Conservation (phyloP, 2,329 filamentous ascomycete species). For the Acrocalymma vagum region DNA sequence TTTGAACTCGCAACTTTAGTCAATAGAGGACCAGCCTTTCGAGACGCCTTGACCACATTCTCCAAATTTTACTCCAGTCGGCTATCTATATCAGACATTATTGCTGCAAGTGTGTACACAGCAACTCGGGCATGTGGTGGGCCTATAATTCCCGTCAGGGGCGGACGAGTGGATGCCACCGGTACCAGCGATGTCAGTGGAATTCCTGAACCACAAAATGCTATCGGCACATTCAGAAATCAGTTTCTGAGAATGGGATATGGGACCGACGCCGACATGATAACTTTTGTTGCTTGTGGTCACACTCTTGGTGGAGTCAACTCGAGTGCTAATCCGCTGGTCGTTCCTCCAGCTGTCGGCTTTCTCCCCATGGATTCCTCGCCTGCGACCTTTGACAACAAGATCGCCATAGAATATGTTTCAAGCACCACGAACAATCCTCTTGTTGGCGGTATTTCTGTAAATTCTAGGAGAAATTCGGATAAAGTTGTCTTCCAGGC, state of each 20-base stretch:
- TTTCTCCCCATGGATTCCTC: constrained; percentile 59
- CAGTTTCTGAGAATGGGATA: constrained; percentile 69
- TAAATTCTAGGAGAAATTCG: constrained; percentile 56
- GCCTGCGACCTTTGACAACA: constrained; percentile 61
- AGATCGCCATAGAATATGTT: constrained; percentile 66
- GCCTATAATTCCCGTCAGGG: constrained; percentile 61
- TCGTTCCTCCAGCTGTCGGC: constrained; percentile 59
- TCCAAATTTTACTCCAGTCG: constrained; percentile 61
- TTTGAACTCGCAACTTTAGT: constrained; percentile 66
- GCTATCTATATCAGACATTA: constrained; percentile 65
- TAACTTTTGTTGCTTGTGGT: constrained; percentile 67
- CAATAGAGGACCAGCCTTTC: constrained; percentile 65
- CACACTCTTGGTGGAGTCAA: constrained; percentile 70
- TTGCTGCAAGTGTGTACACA: constrained; percentile 66
- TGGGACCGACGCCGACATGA: constrained; percentile 62
- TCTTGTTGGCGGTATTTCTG: constrained; percentile 62
- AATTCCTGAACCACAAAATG: constrained; percentile 68
- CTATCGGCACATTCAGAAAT: constrained; percentile 59
- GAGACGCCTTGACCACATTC: constrained; percentile 53
- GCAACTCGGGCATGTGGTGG: constrained; percentile 68
- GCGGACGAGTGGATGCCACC: constrained; percentile 65
- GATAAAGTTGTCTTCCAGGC: constrained; percentile 66
- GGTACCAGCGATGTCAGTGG: constrained; percentile 54
- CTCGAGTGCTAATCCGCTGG: constrained; percentile 60
- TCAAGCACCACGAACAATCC: constrained; percentile 63